Evolutionary conservation across 1,284 basidiomycete genomes (phyloP).

Genomic region (Pyrrhoderma noxium): DNA sequence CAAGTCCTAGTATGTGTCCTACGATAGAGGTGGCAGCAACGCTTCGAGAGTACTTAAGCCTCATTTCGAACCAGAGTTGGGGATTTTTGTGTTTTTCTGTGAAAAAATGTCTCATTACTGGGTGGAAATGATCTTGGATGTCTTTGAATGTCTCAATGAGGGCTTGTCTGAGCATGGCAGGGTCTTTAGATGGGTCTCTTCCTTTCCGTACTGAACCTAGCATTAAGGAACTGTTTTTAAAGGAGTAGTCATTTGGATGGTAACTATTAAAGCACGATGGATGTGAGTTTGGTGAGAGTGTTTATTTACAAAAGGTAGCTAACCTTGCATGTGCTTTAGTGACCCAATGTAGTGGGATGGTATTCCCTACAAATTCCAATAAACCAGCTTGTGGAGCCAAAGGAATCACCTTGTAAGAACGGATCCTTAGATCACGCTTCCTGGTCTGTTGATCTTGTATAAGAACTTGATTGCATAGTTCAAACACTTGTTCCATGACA

Average conservation of each 20-base stretch:
- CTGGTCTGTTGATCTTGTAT: slow-evolving; percentile 67
- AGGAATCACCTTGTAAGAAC: slow-evolving; percentile 87
- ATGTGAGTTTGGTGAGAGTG: background rate
- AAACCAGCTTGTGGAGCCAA: slow-evolving; percentile 78
- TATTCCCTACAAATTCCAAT: slow-evolving; percentile 88
- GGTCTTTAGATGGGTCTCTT: slow-evolving; percentile 6
- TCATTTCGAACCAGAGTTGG: slow-evolving; percentile 89
- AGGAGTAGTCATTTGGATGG: slow-evolving; percentile 31
- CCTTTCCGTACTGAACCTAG: slow-evolving; percentile 23
- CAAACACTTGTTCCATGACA: slow-evolving; percentile 98
- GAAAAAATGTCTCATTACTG: slow-evolving; percentile 94
- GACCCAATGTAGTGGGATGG: slow-evolving; percentile 68
- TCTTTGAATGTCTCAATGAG: slow-evolving; percentile 45
- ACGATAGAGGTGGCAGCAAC: slow-evolving; percentile 93
- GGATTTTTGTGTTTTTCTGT: slow-evolving; percentile 84
- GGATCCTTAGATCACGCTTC: slow-evolving; percentile 65
- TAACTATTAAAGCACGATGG: slow-evolving; percentile 30
- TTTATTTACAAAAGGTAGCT: slow-evolving; percentile 18
- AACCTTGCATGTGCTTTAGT: slow-evolving; percentile 53
- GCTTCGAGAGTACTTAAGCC: slow-evolving; percentile 84
- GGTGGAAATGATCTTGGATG: slow-evolving; percentile 56
- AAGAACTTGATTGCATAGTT: slow-evolving; percentile 80
- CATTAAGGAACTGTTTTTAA: slow-evolving; percentile 25
- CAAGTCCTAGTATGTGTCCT: slow-evolving; percentile 87
- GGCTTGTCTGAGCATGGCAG: slow-evolving; percentile 23